These are phyloP conservation scores for Purpureocillium lavendulum DNA, from an alignment of 2,329 filamentous ascomycete genomes.

Conservation along the genomic window DNA sequence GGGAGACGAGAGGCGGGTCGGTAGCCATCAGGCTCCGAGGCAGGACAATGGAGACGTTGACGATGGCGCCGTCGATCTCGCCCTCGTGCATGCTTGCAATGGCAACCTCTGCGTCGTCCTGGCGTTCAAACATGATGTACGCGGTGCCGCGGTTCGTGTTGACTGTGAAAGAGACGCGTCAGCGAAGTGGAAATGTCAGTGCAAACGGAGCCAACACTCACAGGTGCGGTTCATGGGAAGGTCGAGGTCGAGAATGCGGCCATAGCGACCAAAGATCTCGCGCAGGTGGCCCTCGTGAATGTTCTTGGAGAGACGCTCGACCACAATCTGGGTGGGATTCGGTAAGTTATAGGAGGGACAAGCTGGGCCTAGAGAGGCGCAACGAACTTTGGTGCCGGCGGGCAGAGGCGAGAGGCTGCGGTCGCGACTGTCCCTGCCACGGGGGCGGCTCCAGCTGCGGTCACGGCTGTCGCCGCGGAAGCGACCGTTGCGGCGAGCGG, in stretches of 20 bases:
- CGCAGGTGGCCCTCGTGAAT: conserved; percentile 80
- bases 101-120: conserved; percentile 74
- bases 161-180: conserved; percentile 38
- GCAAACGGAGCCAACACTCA: conserved; percentile 32
- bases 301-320: conserved; percentile 93
- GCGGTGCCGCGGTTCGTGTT: conserved; percentile 88
- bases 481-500: conserved; percentile 23
- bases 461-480: conserved; percentile 19
- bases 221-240: conserved; percentile 83
- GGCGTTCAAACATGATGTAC: conserved; percentile 76
- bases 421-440: conserved; percentile 25
- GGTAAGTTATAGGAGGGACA: background rate
- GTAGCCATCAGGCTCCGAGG: conserved; percentile 76
- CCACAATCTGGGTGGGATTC: conserved; percentile 60
- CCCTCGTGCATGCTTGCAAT: conserved; percentile 97
- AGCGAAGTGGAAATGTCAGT: background rate
- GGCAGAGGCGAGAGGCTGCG: conserved; percentile 27
- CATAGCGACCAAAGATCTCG: conserved; percentile 89
- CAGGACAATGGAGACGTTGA: conserved; percentile 83
- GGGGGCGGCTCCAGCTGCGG: conserved; percentile 24
- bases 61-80: conserved; percentile 74
- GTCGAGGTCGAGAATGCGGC: conserved; percentile 77
- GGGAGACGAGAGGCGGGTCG: conserved; percentile 64
- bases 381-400: conserved; percentile 44
- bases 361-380: too few relatives aligned